These are phyloP conservation scores for Globisporangium splendens DNA, from an alignment of 352 stramenopile genomes.

Conservation along the genomic window DNA sequence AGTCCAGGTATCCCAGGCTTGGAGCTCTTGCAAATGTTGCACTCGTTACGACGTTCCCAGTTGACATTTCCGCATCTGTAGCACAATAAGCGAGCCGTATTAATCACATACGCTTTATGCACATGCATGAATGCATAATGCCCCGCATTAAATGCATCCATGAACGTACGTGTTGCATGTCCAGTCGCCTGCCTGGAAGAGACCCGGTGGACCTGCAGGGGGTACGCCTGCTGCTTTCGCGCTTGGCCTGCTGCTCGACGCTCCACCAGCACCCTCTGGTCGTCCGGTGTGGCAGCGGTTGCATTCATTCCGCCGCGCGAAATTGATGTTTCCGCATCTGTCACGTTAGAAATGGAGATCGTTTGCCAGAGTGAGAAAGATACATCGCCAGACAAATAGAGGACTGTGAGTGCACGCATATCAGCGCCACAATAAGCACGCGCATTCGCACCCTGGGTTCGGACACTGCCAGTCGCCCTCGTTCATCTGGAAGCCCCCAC, in stretches of 20 bases:
- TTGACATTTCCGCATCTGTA: slow-evolving; percentile 83
- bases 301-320: slow-evolving; percentile 72
- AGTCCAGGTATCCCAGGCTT: slow-evolving; percentile 67
- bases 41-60: slow-evolving; percentile 81
- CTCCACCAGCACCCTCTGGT: slow-evolving; percentile 32
- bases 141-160: not conserved
- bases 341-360: not conserved
- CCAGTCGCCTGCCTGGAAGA: slow-evolving; percentile 83
- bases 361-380: not conserved
- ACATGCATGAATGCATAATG: too few species aligned
- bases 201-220: slow-evolving; percentile 43
- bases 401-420: not conserved
- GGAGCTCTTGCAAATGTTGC: slow-evolving; percentile 84
- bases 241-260: slow-evolving; percentile 12
- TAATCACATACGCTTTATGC: too few species aligned
- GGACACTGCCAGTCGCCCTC: slow-evolving; percentile 79
- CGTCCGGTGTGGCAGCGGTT: slow-evolving; percentile 78
- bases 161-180: slow-evolving; percentile 67
- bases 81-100: not conserved
- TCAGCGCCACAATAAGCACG: not conserved
- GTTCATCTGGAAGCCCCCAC: slow-evolving; percentile 46
- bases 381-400: not conserved
- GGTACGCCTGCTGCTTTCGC: slow-evolving; percentile 33
- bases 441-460: slow-evolving; percentile 55
- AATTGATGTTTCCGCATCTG: slow-evolving; percentile 84